These are phyloP conservation scores for Cyclostephanos invisitatus DNA, from an alignment of 108 stramenopile species.

Conservation along the genomic window DNA sequence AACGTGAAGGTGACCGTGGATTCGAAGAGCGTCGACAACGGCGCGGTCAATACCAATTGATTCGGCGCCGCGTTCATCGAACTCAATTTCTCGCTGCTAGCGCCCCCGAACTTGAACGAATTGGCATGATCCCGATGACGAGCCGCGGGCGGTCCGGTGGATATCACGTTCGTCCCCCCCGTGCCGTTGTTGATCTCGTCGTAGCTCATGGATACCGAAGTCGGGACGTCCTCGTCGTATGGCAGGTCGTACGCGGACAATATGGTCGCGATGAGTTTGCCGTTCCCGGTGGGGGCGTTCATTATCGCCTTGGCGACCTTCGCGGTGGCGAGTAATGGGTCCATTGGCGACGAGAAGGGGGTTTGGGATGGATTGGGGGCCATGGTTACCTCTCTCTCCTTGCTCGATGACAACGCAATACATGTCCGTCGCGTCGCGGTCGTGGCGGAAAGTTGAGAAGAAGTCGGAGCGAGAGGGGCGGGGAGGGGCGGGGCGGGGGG, in stretches of 20 bases:
- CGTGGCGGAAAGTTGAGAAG: no score
- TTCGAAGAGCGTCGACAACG: conserved; percentile 58
- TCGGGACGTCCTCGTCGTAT: conserved; percentile 49
- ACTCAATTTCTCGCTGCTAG: conserved; percentile 5
- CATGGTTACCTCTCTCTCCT: conserved; percentile 9
- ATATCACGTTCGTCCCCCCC: conserved; percentile 19
- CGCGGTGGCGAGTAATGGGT: conserved; percentile 38
- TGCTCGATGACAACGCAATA: no score
- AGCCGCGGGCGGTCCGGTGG: conserved; percentile 75
- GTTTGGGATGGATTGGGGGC: conserved; percentile 20
- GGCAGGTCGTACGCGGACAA: conserved; percentile 78
- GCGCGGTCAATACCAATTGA: conserved; percentile 39
- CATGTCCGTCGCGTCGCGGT: no score
- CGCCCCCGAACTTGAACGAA: conserved; percentile 66
- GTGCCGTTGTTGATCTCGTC: conserved; percentile 26
- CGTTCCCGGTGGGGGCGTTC: conserved; percentile 48
- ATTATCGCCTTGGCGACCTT: conserved; percentile 52
- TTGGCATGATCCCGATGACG: conserved; percentile 72
- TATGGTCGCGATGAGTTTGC: conserved; percentile 57
- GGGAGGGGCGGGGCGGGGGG: no score
- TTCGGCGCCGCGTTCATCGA: conserved; percentile 5
- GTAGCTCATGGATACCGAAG: conserved; percentile 47
- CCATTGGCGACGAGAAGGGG: conserved; percentile 17
- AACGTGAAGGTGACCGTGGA: conserved; percentile 45
- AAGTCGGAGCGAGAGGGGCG: no score